phyloP scores from a whole-genome alignment of 768 basidiomycete genomes.

The Leccinum olivaceopallidum region DNA sequence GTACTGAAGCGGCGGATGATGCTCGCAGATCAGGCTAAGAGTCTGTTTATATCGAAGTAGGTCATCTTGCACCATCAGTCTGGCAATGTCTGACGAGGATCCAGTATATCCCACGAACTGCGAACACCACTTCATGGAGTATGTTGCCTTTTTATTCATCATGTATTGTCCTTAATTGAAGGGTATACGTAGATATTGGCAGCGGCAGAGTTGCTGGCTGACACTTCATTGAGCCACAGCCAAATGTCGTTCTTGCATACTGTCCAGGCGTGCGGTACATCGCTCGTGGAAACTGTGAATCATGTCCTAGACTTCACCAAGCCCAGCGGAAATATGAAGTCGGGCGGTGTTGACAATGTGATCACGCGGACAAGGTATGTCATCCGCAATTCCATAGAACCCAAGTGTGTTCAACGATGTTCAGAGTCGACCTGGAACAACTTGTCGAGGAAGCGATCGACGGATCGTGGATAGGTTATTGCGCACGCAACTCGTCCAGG shows the following conservation, averaged over 20 bases:
- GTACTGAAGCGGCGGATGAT: too few relatives aligned
- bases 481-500: constrained; percentile 70
- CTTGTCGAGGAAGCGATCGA: constrained; percentile 89
- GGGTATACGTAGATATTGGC: constrained; percentile 65
- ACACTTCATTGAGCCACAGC: constrained; percentile 77
- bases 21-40: too few relatives aligned
- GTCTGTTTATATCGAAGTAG: too few relatives aligned
- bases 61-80: too few relatives aligned
- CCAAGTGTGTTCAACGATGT: background rate
- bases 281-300: constrained; percentile 93
- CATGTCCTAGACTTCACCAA: constrained; percentile 97
- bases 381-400: background rate
- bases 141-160: constrained; percentile 23
- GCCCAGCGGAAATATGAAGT: constrained; percentile 80
- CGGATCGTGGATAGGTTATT: constrained; percentile 92
- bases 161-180: constrained; percentile 1
- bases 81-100: too few relatives aligned
- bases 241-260: constrained; percentile 90
- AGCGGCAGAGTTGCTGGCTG: constrained; percentile 84
- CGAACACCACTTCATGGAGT: constrained; percentile 73
- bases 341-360: constrained; percentile 74
- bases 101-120: too few relatives aligned
- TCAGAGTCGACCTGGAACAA: constrained; percentile 74
- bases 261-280: constrained; percentile 93
- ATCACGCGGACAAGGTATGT: constrained; percentile 67